A percentile compares a stretch with the other conserved stretches of the same genome.
Conservation (phyloP, 1,284 basidiomycete genomes). For the Coniferiporia weirii region DNA sequence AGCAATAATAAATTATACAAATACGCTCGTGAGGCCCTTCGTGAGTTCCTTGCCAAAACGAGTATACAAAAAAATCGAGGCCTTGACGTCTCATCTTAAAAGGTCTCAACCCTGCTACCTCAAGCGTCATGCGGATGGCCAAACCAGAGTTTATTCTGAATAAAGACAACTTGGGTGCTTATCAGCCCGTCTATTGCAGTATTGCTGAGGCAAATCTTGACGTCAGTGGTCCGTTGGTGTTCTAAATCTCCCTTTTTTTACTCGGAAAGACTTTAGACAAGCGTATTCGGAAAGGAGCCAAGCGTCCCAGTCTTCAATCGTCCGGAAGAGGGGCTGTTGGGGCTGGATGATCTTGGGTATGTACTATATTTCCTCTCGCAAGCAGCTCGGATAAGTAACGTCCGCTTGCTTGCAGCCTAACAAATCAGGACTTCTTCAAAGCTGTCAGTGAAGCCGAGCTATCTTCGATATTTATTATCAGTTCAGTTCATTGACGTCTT, state of each 20-base stretch:
- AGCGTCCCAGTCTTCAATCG: neutral
- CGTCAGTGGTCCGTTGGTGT: slow-evolving; percentile 25
- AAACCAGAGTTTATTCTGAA: slow-evolving; percentile 25
- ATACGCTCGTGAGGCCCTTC: slow-evolving; percentile 48
- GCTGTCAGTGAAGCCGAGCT: slow-evolving; percentile 27
- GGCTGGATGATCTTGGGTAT: slow-evolving; percentile 37
- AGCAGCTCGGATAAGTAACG: neutral
- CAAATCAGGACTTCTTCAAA: slow-evolving; percentile 40
- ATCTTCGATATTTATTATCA: neutral
- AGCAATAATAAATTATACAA: slow-evolving; percentile 33
- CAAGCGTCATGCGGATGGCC: slow-evolving; percentile 39
- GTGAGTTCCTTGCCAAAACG: slow-evolving; percentile 30
- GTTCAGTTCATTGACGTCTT: neutral
- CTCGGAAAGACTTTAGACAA: slow-evolving; percentile 22
- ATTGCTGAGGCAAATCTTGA: slow-evolving; percentile 40
- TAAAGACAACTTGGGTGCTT: slow-evolving; percentile 26
- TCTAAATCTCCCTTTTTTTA: slow-evolving; percentile 18
- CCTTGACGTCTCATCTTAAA: neutral
- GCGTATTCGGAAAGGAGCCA: slow-evolving; percentile 25
- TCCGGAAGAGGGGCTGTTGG: slow-evolving; percentile 16
- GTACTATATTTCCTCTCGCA: neutral
- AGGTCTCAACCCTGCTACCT: slow-evolving; percentile 24
- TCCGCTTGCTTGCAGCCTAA: slow-evolving; percentile 29
- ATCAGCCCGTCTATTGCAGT: slow-evolving; percentile 37
- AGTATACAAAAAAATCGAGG: neutral